Evolutionary conservation across 169 alveolate species (phyloP), one percentile per base, ranked within the genome.

Genomic region (Cryptosporidium sp.): DNA sequence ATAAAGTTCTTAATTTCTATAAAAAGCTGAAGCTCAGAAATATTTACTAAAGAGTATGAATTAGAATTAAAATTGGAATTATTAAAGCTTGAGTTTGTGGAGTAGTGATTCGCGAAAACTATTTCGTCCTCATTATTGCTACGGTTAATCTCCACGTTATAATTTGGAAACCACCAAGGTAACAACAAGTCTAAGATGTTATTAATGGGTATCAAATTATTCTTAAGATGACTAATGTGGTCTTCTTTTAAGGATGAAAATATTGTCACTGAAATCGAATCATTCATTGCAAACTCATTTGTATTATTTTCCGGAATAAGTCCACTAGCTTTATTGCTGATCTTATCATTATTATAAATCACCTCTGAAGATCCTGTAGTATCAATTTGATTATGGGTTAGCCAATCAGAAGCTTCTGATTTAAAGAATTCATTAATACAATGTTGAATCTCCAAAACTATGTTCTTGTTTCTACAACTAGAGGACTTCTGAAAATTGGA

Each of bases 111-210:
- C 4, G 67, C 37, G 10, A 65, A 31, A 59, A 37, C 29, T 5
- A 23, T 18, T 10, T 37, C 89, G 2, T 59, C 51, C 3, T 55
- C 62, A 3, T 62, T 29, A 45, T 18, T 26, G 1, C 3, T 29
- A 3, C 61, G 26, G 21, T 43, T 31, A 31, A 48, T 16, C 61
- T 35, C 41, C 31, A 43, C 1, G n/a, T 37, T 73, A 43, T 62
- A 48, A 23, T 80, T 80, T 26, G 89, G 89, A 29, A 80, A 80
- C 89, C 89, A 80, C 33, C 39, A 45, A 14, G 89, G 89, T 23
- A 80, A 52, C n/a, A 80, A 41, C 8, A 80, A 33, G 29, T 80
- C 65, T 16, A 80, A 16, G 18, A 67, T 18, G 29, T 31, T 65
- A n/a, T 10, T 21, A 43, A 80, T 80, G 21, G 89, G 89, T 21